Base-by-base conservation (phyloP, 1,284 basidiomycete species). In the Rhodotorula sp. region DNA sequence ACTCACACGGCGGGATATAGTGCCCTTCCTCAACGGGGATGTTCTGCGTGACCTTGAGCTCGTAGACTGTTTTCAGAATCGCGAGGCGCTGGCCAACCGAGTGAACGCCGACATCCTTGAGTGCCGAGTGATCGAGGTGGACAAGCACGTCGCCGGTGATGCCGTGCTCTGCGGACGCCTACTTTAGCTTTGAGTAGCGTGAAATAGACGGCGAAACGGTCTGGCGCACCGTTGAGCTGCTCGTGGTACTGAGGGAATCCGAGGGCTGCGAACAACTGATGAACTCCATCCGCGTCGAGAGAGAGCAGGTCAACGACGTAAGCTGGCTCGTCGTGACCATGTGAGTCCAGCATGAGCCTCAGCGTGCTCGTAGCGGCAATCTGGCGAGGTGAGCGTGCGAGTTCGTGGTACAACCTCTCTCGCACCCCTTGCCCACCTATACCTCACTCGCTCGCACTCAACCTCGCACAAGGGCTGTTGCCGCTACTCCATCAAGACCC, bases 11-110 rank as follows among this genome's bases (percentile, higher is more conserved):
- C 30, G 94, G 94, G 34, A 92, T 85, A 81, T 94, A 97, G 76
- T 92, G 87, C 72, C 91, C 90, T 51, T 89, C 84, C 66, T 91
- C 90, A 72, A 96, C 87, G 56, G 90, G 88, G 61, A 97, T 84
- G 73, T 88, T 87, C 76, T 94, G 86, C 2, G 87, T 87, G 62
- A 92, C 82, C 81, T 97, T 97, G 75, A 91, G 83, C 70, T 88
- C 87, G 82, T 94, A 96, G 68, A 96, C 87, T 59, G 89, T 88
- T 80, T 92, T 92, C 77, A 97, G 86, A 71, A 97, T 91, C 46
- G 89, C 84, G 30, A 97, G 82, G 58, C 94, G 84, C 81, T 95
- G 92, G 13, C 94, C 77, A 73, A 96, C 86, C 48, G 89, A 91
- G 28, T 86, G 78, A 57, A 97, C 86, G 10, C 94, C 94, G 67